Evolutionary conservation across 2,329 filamentous ascomycete genomes (phyloP).

Genomic region (Neofusicoccum sp.): DNA sequence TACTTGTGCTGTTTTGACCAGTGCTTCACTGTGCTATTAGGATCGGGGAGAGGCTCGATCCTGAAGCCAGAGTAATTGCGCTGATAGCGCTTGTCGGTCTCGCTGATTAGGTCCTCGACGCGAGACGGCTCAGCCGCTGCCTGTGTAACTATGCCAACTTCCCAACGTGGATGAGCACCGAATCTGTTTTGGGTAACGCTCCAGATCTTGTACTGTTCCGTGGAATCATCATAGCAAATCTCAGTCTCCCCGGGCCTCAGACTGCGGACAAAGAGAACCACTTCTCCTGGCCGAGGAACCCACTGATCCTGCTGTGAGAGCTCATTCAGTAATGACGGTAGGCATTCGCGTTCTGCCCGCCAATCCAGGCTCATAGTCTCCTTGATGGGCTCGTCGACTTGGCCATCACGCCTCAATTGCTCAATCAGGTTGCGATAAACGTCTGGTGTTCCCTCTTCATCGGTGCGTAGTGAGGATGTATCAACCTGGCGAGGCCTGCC

Average conservation of each 20-base stretch:
- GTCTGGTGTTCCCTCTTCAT: conserved; percentile 59
- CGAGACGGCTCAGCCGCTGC: conserved; percentile 46
- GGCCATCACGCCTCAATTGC: conserved; percentile 46
- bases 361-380: conserved; percentile 60
- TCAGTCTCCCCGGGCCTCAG: conserved; percentile 30
- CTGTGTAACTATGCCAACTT: conserved; percentile 60
- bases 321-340: conserved; percentile 47
- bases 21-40: conserved; percentile 53
- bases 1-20: conserved; percentile 59
- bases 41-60: conserved; percentile 59
- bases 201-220: conserved; percentile 26
- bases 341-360: conserved; percentile 51
- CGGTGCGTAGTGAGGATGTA: conserved; percentile 29
- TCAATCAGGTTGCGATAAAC: conserved; percentile 54
- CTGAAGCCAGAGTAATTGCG: conserved; percentile 59
- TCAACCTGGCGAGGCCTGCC: conserved; percentile 19
- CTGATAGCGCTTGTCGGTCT: conserved; percentile 42
- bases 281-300: conserved; percentile 58
- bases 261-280: conserved; percentile 56
- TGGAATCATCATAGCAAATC: conserved; percentile 33
- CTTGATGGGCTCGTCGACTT: conserved; percentile 48
- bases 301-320: conserved; percentile 52
- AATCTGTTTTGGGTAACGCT: conserved; percentile 28
- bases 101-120: conserved; percentile 50
- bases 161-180: conserved; percentile 53